phyloP scores from a whole-genome alignment of 495 filamentous ascomycete species.

The Penicillium tannophilum region DNA sequence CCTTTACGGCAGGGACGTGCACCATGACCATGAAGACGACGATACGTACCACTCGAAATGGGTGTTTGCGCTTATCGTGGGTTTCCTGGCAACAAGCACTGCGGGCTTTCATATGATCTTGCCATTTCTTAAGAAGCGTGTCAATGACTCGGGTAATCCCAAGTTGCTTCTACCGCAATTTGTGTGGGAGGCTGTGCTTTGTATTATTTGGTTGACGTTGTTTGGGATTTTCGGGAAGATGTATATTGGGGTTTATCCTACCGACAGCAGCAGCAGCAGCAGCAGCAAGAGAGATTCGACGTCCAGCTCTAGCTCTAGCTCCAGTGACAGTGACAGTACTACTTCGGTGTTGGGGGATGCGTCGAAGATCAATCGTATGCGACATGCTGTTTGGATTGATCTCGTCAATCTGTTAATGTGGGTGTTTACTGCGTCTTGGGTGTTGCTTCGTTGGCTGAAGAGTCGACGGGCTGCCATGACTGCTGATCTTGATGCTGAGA shows the following conservation, averaged over 20 bases:
- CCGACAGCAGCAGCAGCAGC: constrained; percentile 6
- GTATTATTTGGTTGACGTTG: constrained; percentile 72
- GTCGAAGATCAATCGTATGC: constrained; percentile 66
- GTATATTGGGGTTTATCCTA: constrained; percentile 68
- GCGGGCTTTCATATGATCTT: constrained; percentile 59
- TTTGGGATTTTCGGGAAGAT: constrained; percentile 82
- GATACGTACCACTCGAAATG: constrained; percentile 64
- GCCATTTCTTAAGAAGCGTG: constrained; percentile 48
- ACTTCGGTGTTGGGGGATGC: constrained; percentile 21
- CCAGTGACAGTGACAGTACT: constrained; percentile 28
- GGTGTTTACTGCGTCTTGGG: constrained; percentile 57
- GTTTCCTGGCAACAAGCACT: constrained; percentile 60
- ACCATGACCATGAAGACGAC: constrained; percentile 53
- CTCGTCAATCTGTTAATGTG: constrained; percentile 72
- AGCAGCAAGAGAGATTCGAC: constrained; percentile 47
- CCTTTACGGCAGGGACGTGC: constrained; percentile 75
- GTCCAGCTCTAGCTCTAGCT: background rate
- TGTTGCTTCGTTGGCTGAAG: constrained; percentile 43
- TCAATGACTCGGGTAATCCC: constrained; percentile 35
- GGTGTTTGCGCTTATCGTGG: constrained; percentile 73
- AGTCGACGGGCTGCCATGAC: constrained; percentile 13
- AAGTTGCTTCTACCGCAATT: constrained; percentile 48
- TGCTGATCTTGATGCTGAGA: constrained; percentile 22
- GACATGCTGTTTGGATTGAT: constrained; percentile 85
- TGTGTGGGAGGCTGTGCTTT: constrained; percentile 70